Evolutionary conservation across 495 filamentous ascomycete genomes (phyloP).

Genomic region (Elasticomyces elasticus): DNA sequence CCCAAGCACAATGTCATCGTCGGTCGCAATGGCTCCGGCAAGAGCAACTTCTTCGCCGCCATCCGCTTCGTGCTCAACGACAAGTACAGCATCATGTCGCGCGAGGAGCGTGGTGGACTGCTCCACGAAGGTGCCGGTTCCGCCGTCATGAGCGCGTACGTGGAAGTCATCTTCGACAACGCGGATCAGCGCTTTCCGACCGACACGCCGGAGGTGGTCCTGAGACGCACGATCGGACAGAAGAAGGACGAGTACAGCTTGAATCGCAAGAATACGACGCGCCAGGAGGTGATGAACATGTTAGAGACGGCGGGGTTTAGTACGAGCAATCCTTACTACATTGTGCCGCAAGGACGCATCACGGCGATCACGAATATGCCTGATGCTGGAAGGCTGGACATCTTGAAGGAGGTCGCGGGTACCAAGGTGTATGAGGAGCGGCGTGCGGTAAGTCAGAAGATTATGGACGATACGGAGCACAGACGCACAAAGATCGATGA

Average conservation of each 20-base stretch:
- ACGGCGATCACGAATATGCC: conserved; percentile 98
- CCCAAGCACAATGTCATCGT: conserved; percentile 98
- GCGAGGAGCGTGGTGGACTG: conserved; percentile 90
- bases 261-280: conserved; percentile 91
- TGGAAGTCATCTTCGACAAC: conserved; percentile 99
- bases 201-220: conserved; percentile 76
- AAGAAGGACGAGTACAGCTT: conserved; percentile 99
- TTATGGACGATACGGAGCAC: conserved; percentile 93
- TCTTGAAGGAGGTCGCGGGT: conserved; percentile 94
- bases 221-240: conserved; percentile 86
- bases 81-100: conserved; percentile 88
- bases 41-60: conserved; percentile 99
- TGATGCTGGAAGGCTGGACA: conserved; percentile 73
- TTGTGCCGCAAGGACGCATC: conserved; percentile 93
- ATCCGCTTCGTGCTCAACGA: conserved; percentile 98
- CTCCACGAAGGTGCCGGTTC: conserved; percentile 95
- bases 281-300: conserved; percentile 88
- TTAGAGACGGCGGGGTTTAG: conserved; percentile 95
- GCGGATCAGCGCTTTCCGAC: conserved; percentile 92
- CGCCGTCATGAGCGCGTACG: conserved; percentile 97
- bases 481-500: conserved; percentile 94
- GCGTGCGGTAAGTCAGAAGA: conserved; percentile 79
- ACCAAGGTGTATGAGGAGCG: conserved; percentile 94
- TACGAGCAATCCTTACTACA: conserved; percentile 96
- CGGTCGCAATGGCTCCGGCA: conserved; percentile 96